Conservation (phyloP, 305 asterid species). For the Striga hermonthica region DNA sequence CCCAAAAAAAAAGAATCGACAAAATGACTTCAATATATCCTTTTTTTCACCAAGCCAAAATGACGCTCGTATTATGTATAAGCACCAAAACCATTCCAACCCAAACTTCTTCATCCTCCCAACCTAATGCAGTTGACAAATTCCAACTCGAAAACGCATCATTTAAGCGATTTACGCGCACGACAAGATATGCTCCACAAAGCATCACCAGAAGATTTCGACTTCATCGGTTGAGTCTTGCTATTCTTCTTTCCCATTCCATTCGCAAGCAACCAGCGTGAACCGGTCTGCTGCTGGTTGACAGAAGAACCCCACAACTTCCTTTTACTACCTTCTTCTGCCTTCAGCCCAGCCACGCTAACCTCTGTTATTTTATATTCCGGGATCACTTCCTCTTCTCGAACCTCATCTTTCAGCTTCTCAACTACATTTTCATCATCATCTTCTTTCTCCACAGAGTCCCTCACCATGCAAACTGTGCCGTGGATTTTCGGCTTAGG, state of each 20-base stretch:
- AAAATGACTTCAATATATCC: neutral
- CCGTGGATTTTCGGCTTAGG: slow-evolving; percentile 78
- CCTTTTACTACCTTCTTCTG: slow-evolving; percentile 56
- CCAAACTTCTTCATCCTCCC: slow-evolving; percentile 41
- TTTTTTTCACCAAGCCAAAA: slow-evolving; percentile 13
- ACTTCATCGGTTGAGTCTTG: slow-evolving; percentile 71
- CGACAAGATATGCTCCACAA: slow-evolving; percentile 88
- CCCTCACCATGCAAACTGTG: slow-evolving; percentile 50
- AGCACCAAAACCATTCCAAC: slow-evolving; percentile 9
- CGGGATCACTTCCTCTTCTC: slow-evolving; percentile 53
- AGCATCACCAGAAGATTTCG: slow-evolving; percentile 51
- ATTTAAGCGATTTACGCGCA: slow-evolving; percentile 38
- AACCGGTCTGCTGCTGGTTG: slow-evolving; percentile 78
- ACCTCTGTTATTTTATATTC: slow-evolving; percentile 81
- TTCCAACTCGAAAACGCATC: too few relatives aligned
- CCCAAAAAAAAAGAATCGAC: too few relatives aligned
- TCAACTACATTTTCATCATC: slow-evolving; percentile 35
- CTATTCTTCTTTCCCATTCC: slow-evolving; percentile 96
- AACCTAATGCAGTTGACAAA: too few relatives aligned
- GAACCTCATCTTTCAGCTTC: slow-evolving; percentile 53
- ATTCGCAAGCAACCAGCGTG: slow-evolving; percentile 95
- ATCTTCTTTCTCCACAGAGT: slow-evolving; percentile 13
- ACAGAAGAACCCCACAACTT: slow-evolving; percentile 73
- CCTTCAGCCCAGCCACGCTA: slow-evolving; percentile 77
- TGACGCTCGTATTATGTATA: neutral